phyloP scores from a whole-genome alignment of 1,284 basidiomycete species.

The Chalciporus sp. region DNA sequence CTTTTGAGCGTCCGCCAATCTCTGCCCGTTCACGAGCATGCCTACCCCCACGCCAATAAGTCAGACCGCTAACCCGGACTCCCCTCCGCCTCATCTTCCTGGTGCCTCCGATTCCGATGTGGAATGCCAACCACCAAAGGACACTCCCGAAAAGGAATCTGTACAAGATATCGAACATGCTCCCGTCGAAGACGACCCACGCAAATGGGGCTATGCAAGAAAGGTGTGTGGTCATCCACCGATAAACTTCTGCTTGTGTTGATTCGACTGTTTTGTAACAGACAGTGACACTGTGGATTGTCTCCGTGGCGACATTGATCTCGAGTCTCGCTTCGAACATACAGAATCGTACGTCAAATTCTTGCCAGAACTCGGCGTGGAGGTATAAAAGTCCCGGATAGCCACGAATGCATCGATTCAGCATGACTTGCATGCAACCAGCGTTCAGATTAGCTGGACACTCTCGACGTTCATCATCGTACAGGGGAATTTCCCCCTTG shows the following conservation, averaged over 20 bases:
- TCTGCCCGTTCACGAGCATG: conserved; percentile 13
- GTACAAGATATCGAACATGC: conserved; percentile 65
- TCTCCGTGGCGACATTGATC: conserved; percentile 64
- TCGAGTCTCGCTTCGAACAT: conserved; percentile 71
- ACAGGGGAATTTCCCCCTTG: conserved; percentile 69
- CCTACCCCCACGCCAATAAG: conserved; percentile 4
- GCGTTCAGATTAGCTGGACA: conserved; percentile 71
- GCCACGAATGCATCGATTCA: conserved; percentile 73
- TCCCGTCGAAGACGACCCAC: conserved; percentile 76
- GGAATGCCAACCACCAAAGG: conserved; percentile 2
- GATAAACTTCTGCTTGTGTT: background rate
- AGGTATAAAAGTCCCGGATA: conserved; percentile 21
- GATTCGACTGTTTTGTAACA: conserved; percentile 26
- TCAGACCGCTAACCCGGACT: background rate
- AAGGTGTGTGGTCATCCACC: conserved; percentile 54
- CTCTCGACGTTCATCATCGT: conserved; percentile 79
- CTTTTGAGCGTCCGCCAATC: conserved; percentile 5
- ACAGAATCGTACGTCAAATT: conserved; percentile 55
- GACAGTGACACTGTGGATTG: conserved; percentile 58
- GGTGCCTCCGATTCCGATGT: conserved; percentile 1
- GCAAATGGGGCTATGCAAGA: conserved; percentile 66
- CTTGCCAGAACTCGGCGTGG: conserved; percentile 22
- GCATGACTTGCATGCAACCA: conserved; percentile 62
- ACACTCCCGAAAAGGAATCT: conserved; percentile 5
- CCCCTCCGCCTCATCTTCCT: conserved; percentile 4